Base-by-base conservation (phyloP, 2,329 filamentous ascomycete species). In the Lecanosticta acicola region DNA sequence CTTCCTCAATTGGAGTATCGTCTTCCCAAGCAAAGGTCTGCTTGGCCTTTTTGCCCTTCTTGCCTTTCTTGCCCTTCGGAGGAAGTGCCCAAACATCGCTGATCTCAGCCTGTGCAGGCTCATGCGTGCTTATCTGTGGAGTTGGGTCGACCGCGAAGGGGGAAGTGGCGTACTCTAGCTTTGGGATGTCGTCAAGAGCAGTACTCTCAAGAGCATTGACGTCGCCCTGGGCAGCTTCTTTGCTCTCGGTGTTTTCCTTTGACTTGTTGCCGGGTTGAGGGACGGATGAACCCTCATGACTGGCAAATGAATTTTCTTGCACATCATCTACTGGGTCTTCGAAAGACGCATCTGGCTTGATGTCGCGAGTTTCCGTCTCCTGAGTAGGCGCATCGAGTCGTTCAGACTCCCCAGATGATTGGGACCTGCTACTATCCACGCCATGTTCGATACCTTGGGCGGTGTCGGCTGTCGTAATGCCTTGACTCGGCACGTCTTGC, bases 241-340 rank as follows among this genome's bases (percentile, higher is more conserved):
- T 57, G 46, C 51, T 45, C 42, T 60, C 66, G 57, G 66, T 68
- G 39, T 54, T 53, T 45, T 65, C 66, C 55, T 62, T 63, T 16
- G 3, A 24, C 24, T 37, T 54, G 34, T 46, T 43, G 34, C 33
- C 17, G 36, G 19, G 10, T 35, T 38, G 18, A 21, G 37, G 37
- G 37, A 14, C 37, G 18, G 24, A 14, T 20, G 18, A 21, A 14
- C 24, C 37, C 8, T 37, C 16, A 4, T 18, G 4, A 10, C 10
- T 9, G n/a, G 34, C 16, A 17, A 18, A 16, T 17, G n/a, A 16
- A 38, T 39, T n/a, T 21, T 39, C 18, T 24, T 39, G 37, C 7
- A 19, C 37, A 24, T 17, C 18, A 3, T 24, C 26, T 16, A 35
- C 20, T 5, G 29, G 36, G 24, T 41, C 34, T 5, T 45, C 43